Base-by-base conservation (phyloP, 1,139 yeast genomes). In the Taiozyma sp. region DNA sequence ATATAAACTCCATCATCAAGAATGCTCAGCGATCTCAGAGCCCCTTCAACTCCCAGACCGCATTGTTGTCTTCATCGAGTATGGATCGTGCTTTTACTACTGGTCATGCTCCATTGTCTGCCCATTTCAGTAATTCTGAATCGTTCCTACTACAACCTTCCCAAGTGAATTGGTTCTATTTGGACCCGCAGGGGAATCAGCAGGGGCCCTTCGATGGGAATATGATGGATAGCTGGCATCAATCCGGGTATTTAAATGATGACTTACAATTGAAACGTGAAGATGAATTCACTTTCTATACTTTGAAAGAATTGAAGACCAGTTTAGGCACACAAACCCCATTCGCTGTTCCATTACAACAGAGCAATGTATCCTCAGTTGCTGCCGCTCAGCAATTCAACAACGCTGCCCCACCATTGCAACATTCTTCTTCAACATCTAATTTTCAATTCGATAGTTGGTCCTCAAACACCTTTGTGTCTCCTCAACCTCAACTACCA, bases 191-290 rank as follows among this genome's bases (percentile, higher is more conserved):
- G 45, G 89, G 88, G 2, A 76, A 70, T 50, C 84, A 82, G 55
- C 96, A 87, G 63, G 96, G 96, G 27, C 96, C 96, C 3, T 89
- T 88, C 65, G 75, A 75, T 49, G 91, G 95, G 1, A 69, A 72
- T 29, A 70, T 79, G 71, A 89, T 89, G 96, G 95, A 88, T 57
- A 81, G 75, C 49, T 89, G 96, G 96, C 79, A 78, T 54, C 65
- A 76, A 7, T 80, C 78, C 34, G 83, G 84, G 2, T 87, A 86
- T 68, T 74, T 89, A 56, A 73, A 72, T 48, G 74, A 74, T 16
- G 81, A 79, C 52, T 70, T 89, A 57, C 70, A 72, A 46, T 73
- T 89, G 51, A 76, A 87, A 55, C 76, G 92, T 43, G 74, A 71
- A 41, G 81, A 73, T 41, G 82, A 79, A 50, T 52, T 60, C 1